Evolutionary conservation across 106 monocot species (phyloP), one percentile per base, ranked within the genome.

Genomic region (Dioscorea alata): DNA sequence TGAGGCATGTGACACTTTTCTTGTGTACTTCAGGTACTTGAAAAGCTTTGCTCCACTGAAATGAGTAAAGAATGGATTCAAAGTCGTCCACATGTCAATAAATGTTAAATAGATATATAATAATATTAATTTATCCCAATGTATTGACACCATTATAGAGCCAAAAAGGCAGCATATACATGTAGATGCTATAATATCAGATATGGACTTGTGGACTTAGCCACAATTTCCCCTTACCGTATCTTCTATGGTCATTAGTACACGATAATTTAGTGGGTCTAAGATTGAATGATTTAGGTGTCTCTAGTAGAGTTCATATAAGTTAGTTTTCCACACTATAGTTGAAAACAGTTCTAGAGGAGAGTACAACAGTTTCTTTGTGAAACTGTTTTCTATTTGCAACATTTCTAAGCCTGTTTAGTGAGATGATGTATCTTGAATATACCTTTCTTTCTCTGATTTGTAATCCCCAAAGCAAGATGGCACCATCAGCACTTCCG

Each of bases 1-100:
- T 34, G 64, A 99, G 75, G 74, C 99, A 99, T 54, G 93, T 93
- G 59, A 99, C 90, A 48, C 99, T 90, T 85, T 85, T 99, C 74
- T 99, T 99, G 64, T 93, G 99, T 12, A 73, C 68, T 69, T 71
- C 75, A 66, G 82, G 87, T 61, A 93, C 57, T 80, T 85, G 87
- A 53, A 82, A 67, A 23, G 71, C 81, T 73, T 63, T 77, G 48
- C 75, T 83, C 92, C 92, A 92, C 99, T 99, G 90, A 51, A 80
- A 80, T 72, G 52, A 33, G 33, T 69, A 65, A 16, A 32, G 0
- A 64, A 56, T 42, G 42, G 0, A 42, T 42, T 42, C 42, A 3
- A 0, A 10, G 42, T 10, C 5, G 10, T 19, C 54, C 4, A 0
- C 16, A 56, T 5, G 5, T 18, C 16, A 56, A 56, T 18, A 56